A percentile compares a stretch with the other conserved stretches of the same genome.
These are phyloP conservation scores for Leccinum fallax DNA, from an alignment of 1,284 basidiomycete species.

Conservation along the genomic window DNA sequence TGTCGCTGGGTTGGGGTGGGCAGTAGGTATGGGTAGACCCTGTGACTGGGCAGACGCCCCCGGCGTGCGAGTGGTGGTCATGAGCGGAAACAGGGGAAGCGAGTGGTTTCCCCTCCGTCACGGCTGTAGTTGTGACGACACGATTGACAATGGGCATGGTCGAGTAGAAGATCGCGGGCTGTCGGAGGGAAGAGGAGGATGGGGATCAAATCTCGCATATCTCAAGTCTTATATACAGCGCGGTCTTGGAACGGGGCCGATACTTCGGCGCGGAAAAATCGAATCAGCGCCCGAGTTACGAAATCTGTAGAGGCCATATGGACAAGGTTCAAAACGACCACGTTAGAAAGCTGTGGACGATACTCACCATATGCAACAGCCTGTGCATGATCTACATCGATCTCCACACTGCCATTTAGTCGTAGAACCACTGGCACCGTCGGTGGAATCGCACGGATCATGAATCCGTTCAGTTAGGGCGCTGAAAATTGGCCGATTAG, in stretches of 20 bases:
- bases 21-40: constrained; percentile 27
- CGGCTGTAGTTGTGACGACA: not conserved
- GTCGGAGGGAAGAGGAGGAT: not conserved
- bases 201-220: not conserved
- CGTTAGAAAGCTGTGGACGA: constrained; percentile 3
- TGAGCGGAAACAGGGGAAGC: constrained; percentile 19
- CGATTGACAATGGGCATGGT: not conserved
- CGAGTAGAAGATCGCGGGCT: too few species aligned
- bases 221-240: constrained; percentile 11
- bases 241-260: not conserved
- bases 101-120: constrained; percentile 10
- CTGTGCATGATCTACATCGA: not conserved
- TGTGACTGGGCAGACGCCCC: constrained; percentile 24
- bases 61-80: constrained; percentile 26
- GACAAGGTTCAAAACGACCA: not conserved
- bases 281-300: not conserved
- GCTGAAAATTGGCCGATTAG: not conserved
- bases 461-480: not conserved
- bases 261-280: not conserved
- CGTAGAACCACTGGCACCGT: not conserved
- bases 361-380: not conserved
- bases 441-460: not conserved
- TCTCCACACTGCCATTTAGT: not conserved
- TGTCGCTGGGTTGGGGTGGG: constrained; percentile 28
- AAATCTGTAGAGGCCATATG: not conserved